Evolutionary conservation across 805 yeast species (phyloP).

Genomic region (Grigorovia transvaalensis): DNA sequence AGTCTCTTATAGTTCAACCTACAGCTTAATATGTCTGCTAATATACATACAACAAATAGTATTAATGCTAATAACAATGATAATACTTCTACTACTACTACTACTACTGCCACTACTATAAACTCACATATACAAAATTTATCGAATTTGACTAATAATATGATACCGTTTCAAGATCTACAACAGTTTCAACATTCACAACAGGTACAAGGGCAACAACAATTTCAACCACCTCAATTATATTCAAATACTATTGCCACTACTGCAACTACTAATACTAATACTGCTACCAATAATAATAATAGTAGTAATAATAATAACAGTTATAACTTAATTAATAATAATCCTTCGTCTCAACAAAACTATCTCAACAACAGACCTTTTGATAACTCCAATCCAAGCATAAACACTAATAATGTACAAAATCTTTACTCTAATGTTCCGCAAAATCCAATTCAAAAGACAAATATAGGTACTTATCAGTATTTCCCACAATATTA

Average conservation of each 20-base stretch:
- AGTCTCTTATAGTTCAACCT: too few species aligned
- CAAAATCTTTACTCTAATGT: background rate
- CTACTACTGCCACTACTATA: too few species aligned
- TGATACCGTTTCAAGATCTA: background rate
- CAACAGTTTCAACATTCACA: background rate
- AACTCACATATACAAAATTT: background rate
- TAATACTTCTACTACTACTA: too few species aligned
- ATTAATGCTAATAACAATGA: background rate
- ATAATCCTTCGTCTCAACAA: background rate
- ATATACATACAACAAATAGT: background rate
- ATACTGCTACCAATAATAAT: too few species aligned
- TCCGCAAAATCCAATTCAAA: background rate
- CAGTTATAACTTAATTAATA: too few species aligned
- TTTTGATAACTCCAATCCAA: too few species aligned
- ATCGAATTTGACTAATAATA: background rate
- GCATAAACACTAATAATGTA: too few species aligned
- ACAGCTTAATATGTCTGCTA: background rate
- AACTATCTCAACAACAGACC: background rate
- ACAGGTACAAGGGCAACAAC: background rate
- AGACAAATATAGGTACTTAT: background rate
- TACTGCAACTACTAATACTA: too few species aligned
- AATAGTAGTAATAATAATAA: too few species aligned
- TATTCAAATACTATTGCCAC: background rate
- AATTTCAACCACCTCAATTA: background rate
- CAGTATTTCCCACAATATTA: background rate